Percentiles rank a stretch among this genome's conserved stretches.
phyloP scores from a whole-genome alignment of 805 yeast genomes.

The Teunomyces panamensis region DNA sequence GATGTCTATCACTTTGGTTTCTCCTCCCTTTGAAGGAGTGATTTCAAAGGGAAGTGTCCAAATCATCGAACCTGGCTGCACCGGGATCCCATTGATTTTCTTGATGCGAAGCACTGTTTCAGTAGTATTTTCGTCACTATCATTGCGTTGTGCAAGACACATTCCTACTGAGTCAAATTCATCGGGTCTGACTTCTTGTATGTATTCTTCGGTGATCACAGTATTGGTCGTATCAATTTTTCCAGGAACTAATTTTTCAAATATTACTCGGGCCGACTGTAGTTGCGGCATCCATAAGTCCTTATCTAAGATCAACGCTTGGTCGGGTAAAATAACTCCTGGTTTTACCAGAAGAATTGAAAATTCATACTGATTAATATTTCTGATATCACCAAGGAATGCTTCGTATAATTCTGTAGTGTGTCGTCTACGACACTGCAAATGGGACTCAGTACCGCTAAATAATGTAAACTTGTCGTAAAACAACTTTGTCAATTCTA shows the following conservation, averaged over 20 bases:
- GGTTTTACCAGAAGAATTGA: slow-evolving; percentile 13
- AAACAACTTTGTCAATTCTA: slow-evolving; percentile 29
- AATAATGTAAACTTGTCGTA: slow-evolving; percentile 26
- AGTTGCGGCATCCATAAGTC: slow-evolving; percentile 42
- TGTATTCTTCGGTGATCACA: slow-evolving; percentile 24
- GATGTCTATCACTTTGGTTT: slow-evolving; percentile 11
- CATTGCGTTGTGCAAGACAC: background rate
- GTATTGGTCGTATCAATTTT: slow-evolving; percentile 39
- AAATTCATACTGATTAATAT: slow-evolving; percentile 22
- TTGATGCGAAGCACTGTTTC: slow-evolving; percentile 22
- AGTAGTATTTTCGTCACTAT: slow-evolving; percentile 5
- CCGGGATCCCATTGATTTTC: slow-evolving; percentile 32
- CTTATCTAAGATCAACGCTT: slow-evolving; percentile 10
- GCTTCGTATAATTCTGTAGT: slow-evolving; percentile 26
- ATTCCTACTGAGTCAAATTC: slow-evolving; percentile 2
- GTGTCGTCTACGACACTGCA: slow-evolving; percentile 26
- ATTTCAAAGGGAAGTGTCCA: slow-evolving; percentile 30
- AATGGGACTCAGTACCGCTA: slow-evolving; percentile 17
- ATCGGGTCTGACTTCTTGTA: slow-evolving; percentile 11
- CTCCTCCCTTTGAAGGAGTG: background rate
- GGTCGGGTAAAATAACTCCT: slow-evolving; percentile 9
- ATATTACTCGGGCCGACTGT: slow-evolving; percentile 39
- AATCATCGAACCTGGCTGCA: slow-evolving; percentile 18
- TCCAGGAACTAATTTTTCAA: slow-evolving; percentile 46
- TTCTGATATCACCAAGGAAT: slow-evolving; percentile 26